Base-by-base conservation (phyloP, 768 basidiomycete species). In the Saitozyma podzolica region DNA sequence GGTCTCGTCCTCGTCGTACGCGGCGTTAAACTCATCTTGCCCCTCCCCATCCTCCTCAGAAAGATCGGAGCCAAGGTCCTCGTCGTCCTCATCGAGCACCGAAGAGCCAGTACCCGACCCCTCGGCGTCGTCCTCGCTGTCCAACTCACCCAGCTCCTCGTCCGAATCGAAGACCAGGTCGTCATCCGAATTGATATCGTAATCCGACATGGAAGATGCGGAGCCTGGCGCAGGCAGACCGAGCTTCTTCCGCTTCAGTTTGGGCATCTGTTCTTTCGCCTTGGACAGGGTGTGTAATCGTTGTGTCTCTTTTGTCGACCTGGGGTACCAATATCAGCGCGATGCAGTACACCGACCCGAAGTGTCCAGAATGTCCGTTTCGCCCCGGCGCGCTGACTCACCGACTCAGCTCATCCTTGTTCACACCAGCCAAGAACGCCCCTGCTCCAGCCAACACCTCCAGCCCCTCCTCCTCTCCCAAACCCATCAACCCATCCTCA, bases 241-340 rank as follows among this genome's bases (percentile, higher is more conserved):
- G 14, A 37, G 29, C 86, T 85, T 73, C 88, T 86, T 58, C 10
- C 51, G 82, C 80, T 17, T 81, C 74, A 54, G 80, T 82, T 62
- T 82, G 79, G 60, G 83, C 69, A 19, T 88, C 86, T 70, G 72
- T 50, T 77, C 73, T 13, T 59, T 51, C 10, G 65, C 29, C 76
- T 88, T 91, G 62, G 84, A 80, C 40, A 90, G 78, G 59, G 83
- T 85, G 73, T 87, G 88, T 61, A 93, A 77, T 56, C 88, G 83
- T 58, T 87, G 83, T 0, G 86, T 89, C 78, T 90, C 91, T 68
- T 88, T 89, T 80, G 91, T 91, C 72, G 90, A 92, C 86, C 90
- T 94, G 45, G 11, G 29, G 5, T 29, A 29, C 5, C 48, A 59
- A 54, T 9, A 63, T 61, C 41, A 56, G 53, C 68, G 45, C n/a